Evolutionary conservation across 345 rosid genomes (phyloP), one percentile per base, ranked within the genome.

Genomic region (Alliaria petiolata): DNA sequence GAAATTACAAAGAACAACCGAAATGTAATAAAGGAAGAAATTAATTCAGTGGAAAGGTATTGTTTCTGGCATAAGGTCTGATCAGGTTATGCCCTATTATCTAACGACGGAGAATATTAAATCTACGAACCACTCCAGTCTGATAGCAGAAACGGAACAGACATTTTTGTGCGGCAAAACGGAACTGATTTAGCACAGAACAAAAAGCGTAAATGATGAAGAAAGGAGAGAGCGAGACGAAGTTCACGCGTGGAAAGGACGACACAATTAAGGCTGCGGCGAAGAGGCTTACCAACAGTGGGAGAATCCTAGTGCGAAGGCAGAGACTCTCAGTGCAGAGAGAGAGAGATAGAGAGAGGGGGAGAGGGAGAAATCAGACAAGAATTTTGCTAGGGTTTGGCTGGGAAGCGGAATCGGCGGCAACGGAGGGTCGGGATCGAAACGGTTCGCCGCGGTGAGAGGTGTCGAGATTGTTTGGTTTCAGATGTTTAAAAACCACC

Each of bases 341-440:
- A 35, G 39, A 40, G 51, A 28, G n/a, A n/a, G n/a, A n/a, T n/a
- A n/a, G n/a, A n/a, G 1, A 34, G 40, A 54, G 31, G 3, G 31
- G 5, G 4, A 26, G 5, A 28, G 1, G 16, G 40, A 54, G 61
- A 40, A 22, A 62, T 61, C 52, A 62, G 26, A 56, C 20, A 2
- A 1, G 15, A 46, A 45, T 16, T 28, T 16, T 8, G 20, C 33
- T 73, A 73, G 71, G 66, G 66, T 73, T 73, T 46, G 58, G 42
- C 9, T 49, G 1, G 26, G 50, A 7, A 46, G 35, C 5, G n/a
- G 28, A 65, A 25, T 64, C 65, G 11, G 65, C 71, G 77, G 77
- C 49, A 31, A 72, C 77, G 59, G 30, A 51, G 35, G 35, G 62
- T 61, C 68, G 35, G 66, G 66, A 66, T 73, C 53, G 71, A 73